phyloP scores from a whole-genome alignment of 805 yeast genomes.

The Monosporozyma servazzii region DNA sequence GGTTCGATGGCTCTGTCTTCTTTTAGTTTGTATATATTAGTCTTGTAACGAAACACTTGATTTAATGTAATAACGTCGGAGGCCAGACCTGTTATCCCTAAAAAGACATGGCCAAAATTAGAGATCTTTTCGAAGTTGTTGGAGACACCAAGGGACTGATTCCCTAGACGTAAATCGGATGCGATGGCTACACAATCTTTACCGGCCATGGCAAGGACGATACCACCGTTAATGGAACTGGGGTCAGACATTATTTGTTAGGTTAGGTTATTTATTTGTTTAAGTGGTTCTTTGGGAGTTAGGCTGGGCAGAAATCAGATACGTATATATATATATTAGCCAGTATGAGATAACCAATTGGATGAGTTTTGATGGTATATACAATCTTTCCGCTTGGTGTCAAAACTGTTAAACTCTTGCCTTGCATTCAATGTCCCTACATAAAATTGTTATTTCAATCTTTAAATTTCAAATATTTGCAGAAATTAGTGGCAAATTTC shows the following conservation, averaged over 20 bases:
- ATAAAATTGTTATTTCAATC: not conserved
- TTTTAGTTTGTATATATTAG: slow-evolving; percentile 78
- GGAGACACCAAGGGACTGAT: slow-evolving; percentile 85
- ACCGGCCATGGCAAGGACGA: slow-evolving; percentile 98
- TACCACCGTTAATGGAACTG: slow-evolving; percentile 80
- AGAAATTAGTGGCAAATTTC: slow-evolving; percentile 2
- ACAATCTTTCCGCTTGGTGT: not conserved
- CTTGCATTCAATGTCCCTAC: not conserved
- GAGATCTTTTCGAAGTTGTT: slow-evolving; percentile 91
- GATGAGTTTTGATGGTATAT: no score
- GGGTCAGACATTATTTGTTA: slow-evolving; percentile 55
- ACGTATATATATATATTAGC: no score
- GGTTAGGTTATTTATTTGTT: not conserved
- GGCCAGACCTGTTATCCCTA: slow-evolving; percentile 93
- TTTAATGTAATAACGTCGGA: slow-evolving; percentile 83
- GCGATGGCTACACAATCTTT: slow-evolving; percentile 98
- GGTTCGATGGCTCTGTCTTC: slow-evolving; percentile 94
- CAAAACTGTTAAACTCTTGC: not conserved
- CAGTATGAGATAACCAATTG: no score
- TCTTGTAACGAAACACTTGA: slow-evolving; percentile 73
- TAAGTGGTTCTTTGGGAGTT: no score
- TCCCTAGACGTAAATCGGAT: slow-evolving; percentile 86
- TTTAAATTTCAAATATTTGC: not conserved
- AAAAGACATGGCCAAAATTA: slow-evolving; percentile 72
- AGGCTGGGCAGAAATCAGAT: no score